phyloP scores from a whole-genome alignment of 345 rosid genomes.

The Dovyalis caffra region DNA sequence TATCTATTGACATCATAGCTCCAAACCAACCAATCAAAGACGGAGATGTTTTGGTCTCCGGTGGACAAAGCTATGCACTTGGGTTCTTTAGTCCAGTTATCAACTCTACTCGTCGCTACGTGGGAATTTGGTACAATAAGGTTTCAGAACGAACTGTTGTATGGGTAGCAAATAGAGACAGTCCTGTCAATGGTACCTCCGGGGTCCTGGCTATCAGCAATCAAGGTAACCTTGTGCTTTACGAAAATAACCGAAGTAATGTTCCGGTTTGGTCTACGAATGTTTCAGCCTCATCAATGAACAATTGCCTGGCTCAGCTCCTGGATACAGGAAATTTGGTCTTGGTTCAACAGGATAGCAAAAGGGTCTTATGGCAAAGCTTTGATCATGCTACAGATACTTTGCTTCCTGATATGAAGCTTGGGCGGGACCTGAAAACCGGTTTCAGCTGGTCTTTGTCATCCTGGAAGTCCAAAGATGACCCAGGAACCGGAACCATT shows the following conservation, averaged over 20 bases:
- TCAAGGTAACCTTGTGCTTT: conserved; percentile 9
- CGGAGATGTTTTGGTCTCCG: conserved; percentile 9
- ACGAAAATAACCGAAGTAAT: neutral
- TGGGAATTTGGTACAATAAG: conserved; percentile 18
- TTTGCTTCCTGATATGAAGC: conserved; percentile 27
- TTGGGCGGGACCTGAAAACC: conserved; percentile 18
- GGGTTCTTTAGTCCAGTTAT: conserved; percentile 16
- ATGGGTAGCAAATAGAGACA: conserved; percentile 14
- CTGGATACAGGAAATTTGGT: conserved; percentile 34
- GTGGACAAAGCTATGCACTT: neutral
- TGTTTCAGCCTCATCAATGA: neutral
- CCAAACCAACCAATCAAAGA: neutral
- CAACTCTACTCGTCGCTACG: conserved; percentile 7
- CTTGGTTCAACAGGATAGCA: neutral
- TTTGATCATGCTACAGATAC: conserved; percentile 36
- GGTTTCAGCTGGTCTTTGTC: conserved; percentile 18
- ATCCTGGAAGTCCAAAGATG: conserved; percentile 34
- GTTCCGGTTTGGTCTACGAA: conserved; percentile 8
- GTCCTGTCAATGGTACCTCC: conserved; percentile 8
- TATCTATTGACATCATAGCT: conserved; percentile 6
- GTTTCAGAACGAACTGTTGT: conserved; percentile 4
- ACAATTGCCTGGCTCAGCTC: conserved; percentile 17
- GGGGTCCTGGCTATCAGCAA: conserved; percentile 4
- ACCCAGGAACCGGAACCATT: conserved; percentile 20
- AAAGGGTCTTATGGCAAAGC: conserved; percentile 32